phyloP scores from a whole-genome alignment of 805 yeast species.

The Limtongozyma cylindracea region DNA sequence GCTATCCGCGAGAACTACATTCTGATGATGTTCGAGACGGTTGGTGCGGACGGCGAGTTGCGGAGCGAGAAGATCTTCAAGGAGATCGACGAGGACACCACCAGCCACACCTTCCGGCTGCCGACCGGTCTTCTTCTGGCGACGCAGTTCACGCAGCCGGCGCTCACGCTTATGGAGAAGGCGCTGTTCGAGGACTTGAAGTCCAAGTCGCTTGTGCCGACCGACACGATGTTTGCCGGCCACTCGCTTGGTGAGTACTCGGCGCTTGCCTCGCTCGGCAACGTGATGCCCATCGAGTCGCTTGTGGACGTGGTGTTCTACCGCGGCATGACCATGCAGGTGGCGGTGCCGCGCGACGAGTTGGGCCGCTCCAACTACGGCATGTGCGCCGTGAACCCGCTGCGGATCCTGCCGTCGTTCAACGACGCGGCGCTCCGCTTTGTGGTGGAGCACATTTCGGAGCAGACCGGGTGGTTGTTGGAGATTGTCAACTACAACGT shows the following conservation, averaged over 20 bases:
- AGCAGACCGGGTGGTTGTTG: slow-evolving; percentile 75
- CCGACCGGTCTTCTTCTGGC: slow-evolving; percentile 92
- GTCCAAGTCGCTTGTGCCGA: slow-evolving; percentile 84
- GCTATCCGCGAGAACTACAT: slow-evolving; percentile 83
- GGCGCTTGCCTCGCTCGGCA: slow-evolving; percentile 89
- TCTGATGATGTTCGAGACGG: slow-evolving; percentile 93
- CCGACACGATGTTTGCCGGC: slow-evolving; percentile 90
- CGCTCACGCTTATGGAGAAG: slow-evolving; percentile 96
- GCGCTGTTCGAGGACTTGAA: slow-evolving; percentile 96
- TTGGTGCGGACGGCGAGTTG: slow-evolving; percentile 60
- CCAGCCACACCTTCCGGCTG: slow-evolving; percentile 70
- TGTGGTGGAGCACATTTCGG: slow-evolving; percentile 73
- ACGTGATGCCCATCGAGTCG: slow-evolving; percentile 96
- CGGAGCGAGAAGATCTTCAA: slow-evolving; percentile 90
- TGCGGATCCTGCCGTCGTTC: slow-evolving; percentile 74
- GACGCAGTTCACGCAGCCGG: slow-evolving; percentile 98
- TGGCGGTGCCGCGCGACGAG: slow-evolving; percentile 95
- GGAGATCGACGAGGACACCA: slow-evolving; percentile 58
- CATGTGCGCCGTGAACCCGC: slow-evolving; percentile 97
- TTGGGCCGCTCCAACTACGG: slow-evolving; percentile 94
- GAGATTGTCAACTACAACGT: slow-evolving; percentile 98
- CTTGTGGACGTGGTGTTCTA: slow-evolving; percentile 94
- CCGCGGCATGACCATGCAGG: slow-evolving; percentile 99
- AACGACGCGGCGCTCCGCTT: slow-evolving; percentile 82
- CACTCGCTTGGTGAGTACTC: slow-evolving; percentile 98